Evolutionary conservation across 352 stramenopile genomes (phyloP).

Genomic region (Pythium guiyangense): DNA sequence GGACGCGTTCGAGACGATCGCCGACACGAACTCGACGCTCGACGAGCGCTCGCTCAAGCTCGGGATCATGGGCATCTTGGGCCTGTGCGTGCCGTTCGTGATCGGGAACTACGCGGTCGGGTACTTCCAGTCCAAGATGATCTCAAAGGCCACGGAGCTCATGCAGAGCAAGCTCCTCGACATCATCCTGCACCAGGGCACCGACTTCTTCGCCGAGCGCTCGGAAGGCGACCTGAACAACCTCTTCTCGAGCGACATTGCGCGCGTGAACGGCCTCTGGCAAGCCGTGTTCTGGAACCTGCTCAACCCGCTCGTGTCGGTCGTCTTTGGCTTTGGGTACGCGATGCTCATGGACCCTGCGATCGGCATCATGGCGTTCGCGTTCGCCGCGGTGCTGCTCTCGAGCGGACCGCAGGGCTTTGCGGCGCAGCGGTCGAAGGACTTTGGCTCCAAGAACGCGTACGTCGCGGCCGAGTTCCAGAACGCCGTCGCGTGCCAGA

Average conservation of each 20-base stretch:
- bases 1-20: constrained; percentile 51
- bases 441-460: constrained; percentile 83
- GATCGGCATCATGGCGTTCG: constrained; percentile 82
- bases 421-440: constrained; percentile 77
- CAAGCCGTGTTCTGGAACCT: constrained; percentile 88
- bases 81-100: constrained; percentile 78
- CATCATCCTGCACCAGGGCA: constrained; percentile 79
- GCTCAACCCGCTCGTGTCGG: constrained; percentile 72
- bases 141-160: constrained; percentile 79
- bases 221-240: constrained; percentile 89
- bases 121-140: constrained; percentile 91
- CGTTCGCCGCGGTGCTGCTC: constrained; percentile 73
- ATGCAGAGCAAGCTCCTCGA: constrained; percentile 70
- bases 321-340: constrained; percentile 83
- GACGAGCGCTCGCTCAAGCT: constrained; percentile 57
- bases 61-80: constrained; percentile 71
- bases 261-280: constrained; percentile 82
- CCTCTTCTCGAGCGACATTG: constrained; percentile 82
- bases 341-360: constrained; percentile 78
- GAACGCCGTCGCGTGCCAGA: constrained; percentile 82
- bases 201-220: constrained; percentile 76
- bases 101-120: constrained; percentile 83
- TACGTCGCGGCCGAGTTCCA: constrained; percentile 87
- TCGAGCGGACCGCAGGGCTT: constrained; percentile 82
- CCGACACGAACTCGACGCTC: constrained; percentile 21